These are phyloP conservation scores for Arachis stenosperma DNA, from an alignment of 306 rosid genomes.

Conservation along the genomic window DNA sequence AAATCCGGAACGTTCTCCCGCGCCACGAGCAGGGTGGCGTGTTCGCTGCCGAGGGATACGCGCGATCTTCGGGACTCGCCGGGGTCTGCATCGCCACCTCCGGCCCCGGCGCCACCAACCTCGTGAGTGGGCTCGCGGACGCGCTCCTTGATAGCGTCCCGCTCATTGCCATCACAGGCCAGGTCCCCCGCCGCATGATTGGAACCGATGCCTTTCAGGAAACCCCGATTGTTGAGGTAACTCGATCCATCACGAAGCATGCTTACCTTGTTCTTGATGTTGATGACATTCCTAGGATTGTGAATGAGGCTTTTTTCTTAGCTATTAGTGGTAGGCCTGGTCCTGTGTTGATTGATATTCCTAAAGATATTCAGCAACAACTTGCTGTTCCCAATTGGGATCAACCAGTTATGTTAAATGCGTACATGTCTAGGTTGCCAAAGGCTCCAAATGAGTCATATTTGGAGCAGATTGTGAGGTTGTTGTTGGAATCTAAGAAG, in stretches of 20 bases:
- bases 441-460: slow-evolving; percentile 42
- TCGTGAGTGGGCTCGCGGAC: slow-evolving; percentile 89
- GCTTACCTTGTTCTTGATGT: slow-evolving; percentile 83
- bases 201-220: slow-evolving; percentile 95
- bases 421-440: slow-evolving; percentile 71
- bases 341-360: slow-evolving; percentile 76
- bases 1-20: slow-evolving; percentile 74
- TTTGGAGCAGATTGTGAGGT: slow-evolving; percentile 71
- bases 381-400: slow-evolving; percentile 77
- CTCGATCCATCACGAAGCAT: slow-evolving; percentile 85
- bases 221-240: slow-evolving; percentile 94
- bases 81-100: slow-evolving; percentile 92
- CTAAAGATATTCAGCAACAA: slow-evolving; percentile 89
- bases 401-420: slow-evolving; percentile 62
- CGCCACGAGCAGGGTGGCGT: slow-evolving; percentile 88
- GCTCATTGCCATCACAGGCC: slow-evolving; percentile 77
- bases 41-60: slow-evolving; percentile 83
- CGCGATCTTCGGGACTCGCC: slow-evolving; percentile 73
- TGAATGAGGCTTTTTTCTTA: slow-evolving; percentile 73
- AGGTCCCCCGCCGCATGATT: slow-evolving; percentile 86
- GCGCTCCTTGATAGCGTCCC: slow-evolving; percentile 80
- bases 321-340: slow-evolving; percentile 87
- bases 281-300: slow-evolving; percentile 83
- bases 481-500: slow-evolving; percentile 67
- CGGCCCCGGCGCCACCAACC: slow-evolving; percentile 92